Base-by-base conservation (phyloP, 108 stramenopile genomes). In the Cylindrotheca fusiformis region DNA sequence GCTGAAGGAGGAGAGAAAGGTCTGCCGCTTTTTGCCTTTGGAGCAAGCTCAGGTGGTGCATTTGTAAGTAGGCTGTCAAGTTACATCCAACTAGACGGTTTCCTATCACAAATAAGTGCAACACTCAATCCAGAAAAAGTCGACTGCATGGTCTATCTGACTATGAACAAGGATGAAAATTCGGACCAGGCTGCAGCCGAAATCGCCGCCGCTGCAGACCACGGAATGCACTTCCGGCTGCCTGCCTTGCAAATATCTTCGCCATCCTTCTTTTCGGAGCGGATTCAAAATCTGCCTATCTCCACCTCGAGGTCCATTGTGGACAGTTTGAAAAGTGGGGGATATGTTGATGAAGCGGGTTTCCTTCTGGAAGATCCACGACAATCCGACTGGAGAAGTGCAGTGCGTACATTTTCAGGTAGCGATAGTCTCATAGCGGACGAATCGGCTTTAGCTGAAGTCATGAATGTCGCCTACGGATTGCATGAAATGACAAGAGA, bases 401-500 rank as follows among this genome's bases (percentile, higher is more conserved):
- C 53, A 17, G 53, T 68, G 2, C 27, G 33, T 46, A 20, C 27
- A 4, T 32, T 27, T 26, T 32, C 56, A 0, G 26, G 31, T 31
- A 20, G 25, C 2, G 74, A 75, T 52, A 25, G 52, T 44, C 24
- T 75, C 44, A 32, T 63, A 20, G 61, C 74, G 23, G 74, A 75
- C 47, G 5, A 57, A 41, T 75, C 67, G 18, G 47, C 67, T 2
- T 51, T 75, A 27, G 57, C 61, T 2, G 74, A 75, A 68, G 67
- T 64, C 26, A 52, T 75, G 74, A 75, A 75, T 61, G 67, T 59
- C n/a, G 74, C 74, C 21, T 68, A 57, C 22, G 67, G 74, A 2
- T 52, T 63, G 57, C 74, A 75, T 55, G 74, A 75, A 58, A 68
- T 75, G 74, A 46, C 74, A 30, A 30, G 74, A 44, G 74, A 75